Evolutionary conservation across 2,329 filamentous ascomycete species (phyloP).

Genomic region (Lachnellula suecica): DNA sequence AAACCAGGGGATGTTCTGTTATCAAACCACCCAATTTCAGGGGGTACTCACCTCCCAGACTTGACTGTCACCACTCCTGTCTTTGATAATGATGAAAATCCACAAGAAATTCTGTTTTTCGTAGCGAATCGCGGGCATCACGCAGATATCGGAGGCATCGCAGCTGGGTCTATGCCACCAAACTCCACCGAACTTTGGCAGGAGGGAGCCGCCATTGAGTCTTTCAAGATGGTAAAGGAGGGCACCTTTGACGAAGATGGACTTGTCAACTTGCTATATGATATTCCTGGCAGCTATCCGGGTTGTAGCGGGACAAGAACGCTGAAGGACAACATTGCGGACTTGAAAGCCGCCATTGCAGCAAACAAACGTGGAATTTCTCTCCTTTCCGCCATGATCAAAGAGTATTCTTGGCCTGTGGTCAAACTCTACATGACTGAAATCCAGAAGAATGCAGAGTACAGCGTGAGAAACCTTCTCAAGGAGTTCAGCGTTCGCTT

Average conservation of each 20-base stretch:
- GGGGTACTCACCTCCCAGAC: slow-evolving; percentile 80
- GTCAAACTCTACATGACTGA: slow-evolving; percentile 80
- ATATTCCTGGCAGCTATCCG: slow-evolving; percentile 64
- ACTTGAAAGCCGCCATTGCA: slow-evolving; percentile 79
- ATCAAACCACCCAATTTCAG: slow-evolving; percentile 73
- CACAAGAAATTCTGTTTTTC: slow-evolving; percentile 66
- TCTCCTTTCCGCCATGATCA: slow-evolving; percentile 68
- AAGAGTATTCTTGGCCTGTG: slow-evolving; percentile 70
- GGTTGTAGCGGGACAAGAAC: slow-evolving; percentile 76
- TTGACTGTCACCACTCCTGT: slow-evolving; percentile 80
- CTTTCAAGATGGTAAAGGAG: slow-evolving; percentile 68
- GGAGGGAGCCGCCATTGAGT: slow-evolving; percentile 60
- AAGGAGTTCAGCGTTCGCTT: slow-evolving; percentile 64
- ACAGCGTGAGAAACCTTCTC: slow-evolving; percentile 68
- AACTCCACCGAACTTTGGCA: slow-evolving; percentile 64
- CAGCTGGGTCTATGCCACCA: slow-evolving; percentile 79
- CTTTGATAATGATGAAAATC: slow-evolving; percentile 61
- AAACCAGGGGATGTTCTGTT: slow-evolving; percentile 78
- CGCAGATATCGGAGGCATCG: slow-evolving; percentile 79
- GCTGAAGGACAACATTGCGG: slow-evolving; percentile 77
- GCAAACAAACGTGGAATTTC: slow-evolving; percentile 80
- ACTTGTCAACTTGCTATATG: slow-evolving; percentile 67
- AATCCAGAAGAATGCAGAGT: slow-evolving; percentile 77
- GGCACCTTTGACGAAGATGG: slow-evolving; percentile 74
- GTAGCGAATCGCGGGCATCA: slow-evolving; percentile 75